These are phyloP conservation scores for Chloranthus sessilifolius DNA, from an alignment of 164 flowering plant genomes.

Conservation along the genomic window DNA sequence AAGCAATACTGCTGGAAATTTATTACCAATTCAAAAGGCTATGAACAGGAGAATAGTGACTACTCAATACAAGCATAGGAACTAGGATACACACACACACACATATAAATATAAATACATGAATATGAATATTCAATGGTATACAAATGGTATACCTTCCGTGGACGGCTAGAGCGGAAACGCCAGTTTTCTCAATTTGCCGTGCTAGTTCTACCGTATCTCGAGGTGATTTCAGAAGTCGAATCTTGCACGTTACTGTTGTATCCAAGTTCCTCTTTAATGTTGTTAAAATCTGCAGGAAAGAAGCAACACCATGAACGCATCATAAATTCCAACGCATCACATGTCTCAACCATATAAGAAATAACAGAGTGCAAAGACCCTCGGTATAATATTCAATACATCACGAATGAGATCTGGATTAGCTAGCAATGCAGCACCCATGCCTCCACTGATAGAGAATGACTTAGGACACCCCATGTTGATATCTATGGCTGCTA, in stretches of 20 bases:
- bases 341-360: neutral
- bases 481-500: constrained; percentile 89
- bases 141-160: constrained; percentile 64
- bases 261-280: constrained; percentile 70
- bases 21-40: too few relatives aligned
- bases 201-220: constrained; percentile 84
- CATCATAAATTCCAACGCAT: neutral
- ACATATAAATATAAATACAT: too few relatives aligned
- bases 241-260: constrained; percentile 89
- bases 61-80: too few relatives aligned
- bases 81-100: too few relatives aligned
- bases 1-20: too few relatives aligned
- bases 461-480: constrained; percentile 98
- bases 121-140: neutral
- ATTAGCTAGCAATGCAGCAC: constrained; percentile 79
- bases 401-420: constrained; percentile 97
- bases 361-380: neutral
- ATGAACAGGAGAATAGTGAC: too few relatives aligned
- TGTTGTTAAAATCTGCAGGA: constrained; percentile 75
- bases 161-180: constrained; percentile 91
- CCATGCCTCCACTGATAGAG: constrained; percentile 96
- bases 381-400: constrained; percentile 11
- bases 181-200: constrained; percentile 85
- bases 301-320: constrained; percentile 1
- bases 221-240: constrained; percentile 61